Evolutionary conservation across 805 yeast species (phyloP), one percentile per base, ranked within the genome.

Genomic region (Candida awuae): DNA sequence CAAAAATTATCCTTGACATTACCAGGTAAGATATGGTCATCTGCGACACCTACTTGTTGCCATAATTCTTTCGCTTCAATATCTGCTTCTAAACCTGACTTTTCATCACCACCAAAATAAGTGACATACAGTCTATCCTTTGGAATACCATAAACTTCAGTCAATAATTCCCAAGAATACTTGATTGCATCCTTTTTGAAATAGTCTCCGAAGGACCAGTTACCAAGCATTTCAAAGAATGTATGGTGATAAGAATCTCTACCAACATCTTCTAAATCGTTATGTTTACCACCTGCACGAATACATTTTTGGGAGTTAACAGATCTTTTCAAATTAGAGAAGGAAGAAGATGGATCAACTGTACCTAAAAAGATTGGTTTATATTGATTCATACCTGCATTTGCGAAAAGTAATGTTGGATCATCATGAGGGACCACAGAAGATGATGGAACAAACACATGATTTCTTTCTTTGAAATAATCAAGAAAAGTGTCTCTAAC

Each of bases 331-430:
- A 92, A 71, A 48, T 70, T 68, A 52, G 86, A 80, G 56, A 90
- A 83, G 35, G 87, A 92, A 32, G 92, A 80, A 17, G 90, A 69
- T 23, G 99, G 99, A 53, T 92, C 97, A 34, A 87, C 97, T 8
- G 97, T 88, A 39, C 99, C 99, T 56, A 88, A 70, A 62, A 92
- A 92, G 52, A 92, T 92, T 12, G 98, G 95, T 65, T 92, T 92
- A 66, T 88, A 92, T 69, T 92, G 99, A 67, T 92, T 92, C 99
- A 92, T 92, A 65, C 97, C 98, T 43, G 99, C 99, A 60, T 92
- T 92, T 58, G 98, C 95, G 59, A 92, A 92, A 46, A 92, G 69
- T 46, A 92, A 72, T 19, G 97, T 90, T 37, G 99, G 98, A 60
- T 92, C 99, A 66, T 92, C 97, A 61, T 82, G 94, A 38, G 99